Conservation (phyloP, 2,329 filamentous ascomycete genomes). For the Penicillium sp. region DNA sequence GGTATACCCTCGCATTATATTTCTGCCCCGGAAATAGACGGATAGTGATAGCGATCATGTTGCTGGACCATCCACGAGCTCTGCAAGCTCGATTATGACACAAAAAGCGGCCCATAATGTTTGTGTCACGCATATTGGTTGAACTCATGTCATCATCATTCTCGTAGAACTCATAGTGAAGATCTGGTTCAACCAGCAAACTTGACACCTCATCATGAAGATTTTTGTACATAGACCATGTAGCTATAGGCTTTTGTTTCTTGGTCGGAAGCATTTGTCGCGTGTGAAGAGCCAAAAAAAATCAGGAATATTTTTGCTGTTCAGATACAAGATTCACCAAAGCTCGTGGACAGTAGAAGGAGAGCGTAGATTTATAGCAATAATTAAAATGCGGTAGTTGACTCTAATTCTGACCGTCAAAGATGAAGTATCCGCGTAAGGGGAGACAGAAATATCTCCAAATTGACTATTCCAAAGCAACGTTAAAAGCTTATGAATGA, state of each 20-base stretch:
- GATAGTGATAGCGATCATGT: conserved; percentile 45
- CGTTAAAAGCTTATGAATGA: too few species aligned
- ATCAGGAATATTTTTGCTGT: too few species aligned
- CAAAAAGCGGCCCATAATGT: conserved; percentile 45
- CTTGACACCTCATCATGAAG: conserved; percentile 34
- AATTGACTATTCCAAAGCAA: too few species aligned
- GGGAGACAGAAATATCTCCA: too few species aligned
- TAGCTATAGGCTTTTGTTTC: neutral
- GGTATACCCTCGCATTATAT: conserved; percentile 50
- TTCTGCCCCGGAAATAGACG: conserved; percentile 37
- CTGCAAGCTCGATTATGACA: conserved; percentile 38
- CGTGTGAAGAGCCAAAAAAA: too few species aligned
- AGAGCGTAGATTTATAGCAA: too few species aligned
- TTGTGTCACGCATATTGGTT: conserved; percentile 39
- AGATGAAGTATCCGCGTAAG: too few species aligned
- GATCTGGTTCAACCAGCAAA: conserved; percentile 30
- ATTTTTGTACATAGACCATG: conserved; percentile 38
- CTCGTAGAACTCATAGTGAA: conserved; percentile 35
- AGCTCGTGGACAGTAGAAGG: too few species aligned
- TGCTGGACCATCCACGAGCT: conserved; percentile 41
- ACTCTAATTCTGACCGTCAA: too few species aligned
- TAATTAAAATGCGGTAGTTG: too few species aligned
- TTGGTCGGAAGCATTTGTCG: neutral
- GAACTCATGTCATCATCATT: conserved; percentile 26
- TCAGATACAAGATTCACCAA: too few species aligned